Percentiles rank a stretch among this genome's conserved stretches.
These are phyloP conservation scores for Scedosporium minutisporum DNA, from an alignment of 2,329 filamentous ascomycete genomes.

Conservation along the genomic window DNA sequence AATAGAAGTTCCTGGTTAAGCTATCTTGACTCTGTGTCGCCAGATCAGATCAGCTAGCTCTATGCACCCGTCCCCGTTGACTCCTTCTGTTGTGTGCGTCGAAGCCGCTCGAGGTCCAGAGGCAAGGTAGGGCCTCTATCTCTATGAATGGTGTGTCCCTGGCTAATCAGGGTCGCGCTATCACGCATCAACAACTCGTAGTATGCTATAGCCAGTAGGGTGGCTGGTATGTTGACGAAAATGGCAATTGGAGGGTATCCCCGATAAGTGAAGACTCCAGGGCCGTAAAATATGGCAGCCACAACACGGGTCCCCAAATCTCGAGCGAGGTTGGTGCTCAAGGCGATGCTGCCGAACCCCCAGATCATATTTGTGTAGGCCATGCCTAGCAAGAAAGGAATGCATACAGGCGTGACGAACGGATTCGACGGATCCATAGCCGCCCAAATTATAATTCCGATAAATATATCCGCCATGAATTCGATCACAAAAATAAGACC, in stretches of 20 bases:
- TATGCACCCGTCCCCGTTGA: too few relatives aligned
- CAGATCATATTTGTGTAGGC: constrained; percentile 44
- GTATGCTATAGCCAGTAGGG: constrained; percentile 41
- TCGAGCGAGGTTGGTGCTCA: constrained; percentile 47
- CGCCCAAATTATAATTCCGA: constrained; percentile 49
- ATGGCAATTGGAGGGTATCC: constrained; percentile 42
- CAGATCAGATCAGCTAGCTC: too few relatives aligned
- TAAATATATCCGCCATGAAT: constrained; percentile 48
- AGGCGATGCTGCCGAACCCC: constrained; percentile 45
- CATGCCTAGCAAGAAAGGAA: constrained; percentile 45
- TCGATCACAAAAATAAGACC: constrained; percentile 49
- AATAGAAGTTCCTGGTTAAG: too few relatives aligned
- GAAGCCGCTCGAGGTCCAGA: constrained; percentile 27
- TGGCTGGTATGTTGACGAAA: constrained; percentile 47
- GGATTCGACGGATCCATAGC: constrained; percentile 48
- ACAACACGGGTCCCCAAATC: constrained; percentile 51
- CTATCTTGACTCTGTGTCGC: too few relatives aligned
- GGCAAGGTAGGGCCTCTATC: constrained; percentile 39
- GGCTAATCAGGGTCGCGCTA: constrained; percentile 38
- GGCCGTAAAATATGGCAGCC: constrained; percentile 39
- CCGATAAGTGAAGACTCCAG: constrained; percentile 16
- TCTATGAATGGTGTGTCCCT: constrained; percentile 38
- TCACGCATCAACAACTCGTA: constrained; percentile 49
- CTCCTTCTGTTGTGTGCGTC: too few relatives aligned
- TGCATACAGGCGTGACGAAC: constrained; percentile 36